A percentile compares a stretch with the other conserved stretches of the same genome.
These are phyloP conservation scores for Paraglomus brasilianum DNA, from an alignment of 192 early-diverging fungal species.

Conservation along the genomic window DNA sequence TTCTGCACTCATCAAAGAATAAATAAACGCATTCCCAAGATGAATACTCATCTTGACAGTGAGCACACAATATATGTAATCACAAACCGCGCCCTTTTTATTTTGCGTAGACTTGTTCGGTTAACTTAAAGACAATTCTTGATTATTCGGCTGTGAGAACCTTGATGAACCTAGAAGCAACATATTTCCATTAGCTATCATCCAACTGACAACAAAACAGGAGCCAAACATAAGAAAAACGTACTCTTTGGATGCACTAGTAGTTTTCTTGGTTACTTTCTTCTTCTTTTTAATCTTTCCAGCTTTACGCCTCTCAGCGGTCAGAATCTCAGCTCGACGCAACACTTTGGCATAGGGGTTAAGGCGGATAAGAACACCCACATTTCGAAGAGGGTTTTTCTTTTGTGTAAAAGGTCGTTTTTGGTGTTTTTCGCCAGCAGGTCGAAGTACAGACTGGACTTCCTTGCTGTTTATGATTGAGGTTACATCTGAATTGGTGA, in stretches of 20 bases:
- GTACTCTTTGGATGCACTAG: background rate
- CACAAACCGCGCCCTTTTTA: too few species aligned
- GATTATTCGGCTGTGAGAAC: too few species aligned
- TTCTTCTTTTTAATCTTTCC: slow-evolving; percentile 58
- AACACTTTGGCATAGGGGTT: slow-evolving; percentile 95
- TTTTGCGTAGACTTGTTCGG: too few species aligned
- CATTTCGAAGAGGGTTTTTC: slow-evolving; percentile 98
- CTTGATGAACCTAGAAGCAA: too few species aligned
- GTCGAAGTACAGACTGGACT: slow-evolving; percentile 90
- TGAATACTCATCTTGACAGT: too few species aligned
- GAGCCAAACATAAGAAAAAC: too few species aligned
- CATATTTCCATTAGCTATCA: too few species aligned
- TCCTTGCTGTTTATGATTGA: slow-evolving; percentile 96
- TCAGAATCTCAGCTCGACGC: slow-evolving; percentile 72
- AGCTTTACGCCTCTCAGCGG: slow-evolving; percentile 53
- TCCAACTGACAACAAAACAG: too few species aligned
- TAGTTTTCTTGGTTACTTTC: background rate
- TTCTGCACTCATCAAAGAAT: too few species aligned
- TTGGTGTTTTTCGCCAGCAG: slow-evolving; percentile 74
- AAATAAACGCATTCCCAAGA: too few species aligned
- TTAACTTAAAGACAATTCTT: too few species aligned
- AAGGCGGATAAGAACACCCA: slow-evolving; percentile 86
- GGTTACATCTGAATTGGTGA: slow-evolving; percentile 93
- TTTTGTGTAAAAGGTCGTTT: slow-evolving; percentile 96
- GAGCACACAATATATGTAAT: too few species aligned